These are phyloP conservation scores for Dictyostelium firmibasis DNA, from an alignment of 78 protist genomes.

Conservation along the genomic window DNA sequence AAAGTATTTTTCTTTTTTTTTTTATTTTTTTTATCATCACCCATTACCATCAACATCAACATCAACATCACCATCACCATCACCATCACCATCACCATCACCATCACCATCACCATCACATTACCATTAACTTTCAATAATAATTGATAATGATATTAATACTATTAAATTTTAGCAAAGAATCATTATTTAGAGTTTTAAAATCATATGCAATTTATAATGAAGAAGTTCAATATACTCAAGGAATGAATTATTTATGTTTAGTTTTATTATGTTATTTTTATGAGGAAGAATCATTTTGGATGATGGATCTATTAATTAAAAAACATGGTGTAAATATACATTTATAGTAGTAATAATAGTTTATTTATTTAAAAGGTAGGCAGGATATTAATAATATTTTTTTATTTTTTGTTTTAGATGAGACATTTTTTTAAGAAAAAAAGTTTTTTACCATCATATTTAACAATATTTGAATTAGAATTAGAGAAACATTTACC, in stretches of 20 bases:
- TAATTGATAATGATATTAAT: not conserved
- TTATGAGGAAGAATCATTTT: constrained; percentile 54
- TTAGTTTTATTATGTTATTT: constrained; percentile 57
- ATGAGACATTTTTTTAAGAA: constrained; percentile 74
- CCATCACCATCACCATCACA: too few species aligned
- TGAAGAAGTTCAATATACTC: constrained; percentile 66
- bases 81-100: too few species aligned
- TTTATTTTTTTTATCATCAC: not conserved
- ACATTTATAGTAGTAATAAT: not conserved
- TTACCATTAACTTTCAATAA: too few species aligned
- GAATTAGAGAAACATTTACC: constrained; percentile 49
- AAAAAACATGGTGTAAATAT: constrained; percentile 69
- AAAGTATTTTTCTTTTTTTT: not conserved
- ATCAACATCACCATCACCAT: too few species aligned
- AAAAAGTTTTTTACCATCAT: constrained; percentile 42
- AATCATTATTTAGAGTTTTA: constrained; percentile 49
- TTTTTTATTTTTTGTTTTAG: not conserved
- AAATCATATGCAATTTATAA: constrained; percentile 71
- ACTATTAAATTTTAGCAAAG: not conserved
- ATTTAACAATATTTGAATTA: constrained; percentile 39
- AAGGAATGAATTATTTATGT: constrained; percentile 75
- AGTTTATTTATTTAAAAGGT: too few species aligned
- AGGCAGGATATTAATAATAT: too few species aligned
- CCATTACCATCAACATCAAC: too few species aligned
- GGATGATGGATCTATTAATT: constrained; percentile 70